These are phyloP conservation scores for Pinguiococcus pyrenoidosus DNA, from an alignment of 108 stramenopile species.

Conservation along the genomic window DNA sequence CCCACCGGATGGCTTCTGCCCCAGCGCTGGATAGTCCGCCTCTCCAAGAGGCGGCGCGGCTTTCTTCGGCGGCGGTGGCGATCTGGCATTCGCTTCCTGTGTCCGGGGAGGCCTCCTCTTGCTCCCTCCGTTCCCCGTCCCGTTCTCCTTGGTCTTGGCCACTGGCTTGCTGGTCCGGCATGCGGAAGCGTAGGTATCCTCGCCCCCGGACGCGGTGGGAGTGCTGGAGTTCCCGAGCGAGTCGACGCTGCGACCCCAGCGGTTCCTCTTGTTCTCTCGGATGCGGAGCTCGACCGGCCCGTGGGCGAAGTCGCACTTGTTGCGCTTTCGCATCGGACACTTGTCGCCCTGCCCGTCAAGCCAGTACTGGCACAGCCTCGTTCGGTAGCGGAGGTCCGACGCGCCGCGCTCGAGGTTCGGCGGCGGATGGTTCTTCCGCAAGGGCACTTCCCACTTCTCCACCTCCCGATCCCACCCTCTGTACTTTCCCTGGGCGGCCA, in stretches of 20 bases:
- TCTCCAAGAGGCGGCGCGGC: too few relatives aligned
- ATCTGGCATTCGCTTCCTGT: too few relatives aligned
- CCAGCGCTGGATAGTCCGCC: too few relatives aligned
- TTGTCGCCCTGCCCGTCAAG: slow-evolving; percentile 56
- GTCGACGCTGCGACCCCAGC: slow-evolving; percentile 79
- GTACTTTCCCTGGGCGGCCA: neutral
- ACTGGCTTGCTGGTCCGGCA: too few relatives aligned
- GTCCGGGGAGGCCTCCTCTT: too few relatives aligned
- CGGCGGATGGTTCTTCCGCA: slow-evolving; percentile 1
- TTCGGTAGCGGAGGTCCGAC: slow-evolving; percentile 78
- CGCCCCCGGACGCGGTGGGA: slow-evolving; percentile 69
- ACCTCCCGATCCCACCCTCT: slow-evolving; percentile 22
- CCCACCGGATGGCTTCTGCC: too few relatives aligned
- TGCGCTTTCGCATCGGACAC: slow-evolving; percentile 71
- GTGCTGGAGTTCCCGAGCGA: slow-evolving; percentile 45
- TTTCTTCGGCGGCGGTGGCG: too few relatives aligned
- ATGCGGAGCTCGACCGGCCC: slow-evolving; percentile 80
- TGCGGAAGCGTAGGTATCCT: slow-evolving; percentile 79
- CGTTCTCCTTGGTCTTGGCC: too few relatives aligned
- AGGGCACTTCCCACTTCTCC: too few relatives aligned
- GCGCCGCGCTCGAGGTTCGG: slow-evolving; percentile 51
- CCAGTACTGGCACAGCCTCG: slow-evolving; percentile 84
- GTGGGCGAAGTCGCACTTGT: slow-evolving; percentile 87
- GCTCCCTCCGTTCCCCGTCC: too few relatives aligned
- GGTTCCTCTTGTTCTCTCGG: slow-evolving; percentile 65